Conservation (phyloP, 768 basidiomycete genomes). For the Cyclocybe cylindracea region DNA sequence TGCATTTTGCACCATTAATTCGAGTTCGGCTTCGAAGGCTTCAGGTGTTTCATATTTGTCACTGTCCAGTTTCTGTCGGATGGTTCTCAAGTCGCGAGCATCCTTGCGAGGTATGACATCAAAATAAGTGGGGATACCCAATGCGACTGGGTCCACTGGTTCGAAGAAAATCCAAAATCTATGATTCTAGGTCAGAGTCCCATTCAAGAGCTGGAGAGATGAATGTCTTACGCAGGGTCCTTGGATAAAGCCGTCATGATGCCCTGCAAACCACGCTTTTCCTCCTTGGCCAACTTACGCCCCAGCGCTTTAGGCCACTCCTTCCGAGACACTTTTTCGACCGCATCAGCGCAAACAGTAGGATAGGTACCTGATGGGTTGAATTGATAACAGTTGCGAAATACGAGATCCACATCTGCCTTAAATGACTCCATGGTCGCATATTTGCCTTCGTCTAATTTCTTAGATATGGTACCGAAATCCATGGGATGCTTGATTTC, state of each 20-base stretch:
- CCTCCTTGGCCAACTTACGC: slow-evolving; percentile 70
- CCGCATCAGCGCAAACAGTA: slow-evolving; percentile 63
- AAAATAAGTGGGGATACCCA: slow-evolving; percentile 87
- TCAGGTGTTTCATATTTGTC: slow-evolving; percentile 83
- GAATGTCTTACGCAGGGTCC: slow-evolving; percentile 59
- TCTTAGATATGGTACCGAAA: slow-evolving; percentile 76
- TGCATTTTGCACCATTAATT: slow-evolving; percentile 88
- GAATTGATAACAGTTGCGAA: slow-evolving; percentile 90
- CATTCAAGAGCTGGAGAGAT: neutral
- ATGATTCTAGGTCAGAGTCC: slow-evolving; percentile 10
- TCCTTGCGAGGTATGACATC: slow-evolving; percentile 83
- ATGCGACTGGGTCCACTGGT: slow-evolving; percentile 83
- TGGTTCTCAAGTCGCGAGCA: slow-evolving; percentile 83
- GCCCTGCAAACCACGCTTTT: slow-evolving; percentile 77
- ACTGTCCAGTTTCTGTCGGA: slow-evolving; percentile 75
- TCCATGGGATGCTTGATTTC: slow-evolving; percentile 96
- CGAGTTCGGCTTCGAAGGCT: slow-evolving; percentile 81
- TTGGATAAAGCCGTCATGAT: slow-evolving; percentile 69
- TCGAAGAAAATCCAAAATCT: slow-evolving; percentile 81
- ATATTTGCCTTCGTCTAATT: slow-evolving; percentile 70
- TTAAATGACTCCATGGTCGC: slow-evolving; percentile 79
- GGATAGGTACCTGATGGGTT: slow-evolving; percentile 84
- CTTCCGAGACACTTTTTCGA: slow-evolving; percentile 77
- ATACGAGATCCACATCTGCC: slow-evolving; percentile 78
- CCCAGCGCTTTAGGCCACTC: slow-evolving; percentile 85